These are phyloP conservation scores for Pleurotus giganteus DNA, from an alignment of 768 basidiomycete genomes.

Conservation along the genomic window DNA sequence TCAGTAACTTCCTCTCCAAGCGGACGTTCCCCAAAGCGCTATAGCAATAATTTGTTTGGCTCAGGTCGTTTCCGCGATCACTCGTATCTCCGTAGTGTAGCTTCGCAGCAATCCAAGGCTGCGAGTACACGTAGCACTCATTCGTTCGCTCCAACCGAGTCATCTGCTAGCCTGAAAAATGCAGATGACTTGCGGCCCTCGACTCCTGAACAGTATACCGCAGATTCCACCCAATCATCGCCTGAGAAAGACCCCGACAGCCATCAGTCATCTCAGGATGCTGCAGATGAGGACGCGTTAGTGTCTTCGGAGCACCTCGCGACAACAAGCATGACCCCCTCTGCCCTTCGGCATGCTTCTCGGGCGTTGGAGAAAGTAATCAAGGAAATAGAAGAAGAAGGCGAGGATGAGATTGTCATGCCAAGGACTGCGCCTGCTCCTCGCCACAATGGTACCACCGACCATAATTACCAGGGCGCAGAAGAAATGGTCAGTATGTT, in stretches of 20 bases:
- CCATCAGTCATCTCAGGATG: constrained; percentile 39
- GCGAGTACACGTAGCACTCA: constrained; percentile 39
- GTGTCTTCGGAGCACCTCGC: constrained; percentile 44
- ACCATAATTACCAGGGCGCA: constrained; percentile 1
- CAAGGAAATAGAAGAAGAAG: constrained; percentile 73
- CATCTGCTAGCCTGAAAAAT: constrained; percentile 33
- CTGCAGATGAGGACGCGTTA: constrained; percentile 34
- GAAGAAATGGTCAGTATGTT: constrained; percentile 27
- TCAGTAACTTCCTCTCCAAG: constrained; percentile 44
- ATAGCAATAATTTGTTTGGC: constrained; percentile 85
- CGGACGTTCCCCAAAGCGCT: constrained; percentile 59
- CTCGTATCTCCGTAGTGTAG: constrained; percentile 58
- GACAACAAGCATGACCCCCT: constrained; percentile 49
- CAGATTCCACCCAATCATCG: constrained; percentile 39
- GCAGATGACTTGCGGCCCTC: constrained; percentile 46
- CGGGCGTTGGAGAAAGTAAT: constrained; percentile 75
- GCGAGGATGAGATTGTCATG: constrained; percentile 76
- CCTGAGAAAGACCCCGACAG: constrained; percentile 32
- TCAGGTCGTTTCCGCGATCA: constrained; percentile 80
- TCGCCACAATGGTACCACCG: constrained; percentile 21
- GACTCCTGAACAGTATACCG: constrained; percentile 52
- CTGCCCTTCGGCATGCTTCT: constrained; percentile 62
- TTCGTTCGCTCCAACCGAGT: constrained; percentile 51
- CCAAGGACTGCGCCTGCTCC: constrained; percentile 57
- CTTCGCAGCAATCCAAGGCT: constrained; percentile 39